Evolutionary conservation across 1,284 basidiomycete genomes (phyloP).

Genomic region (Puccinia sorghi): DNA sequence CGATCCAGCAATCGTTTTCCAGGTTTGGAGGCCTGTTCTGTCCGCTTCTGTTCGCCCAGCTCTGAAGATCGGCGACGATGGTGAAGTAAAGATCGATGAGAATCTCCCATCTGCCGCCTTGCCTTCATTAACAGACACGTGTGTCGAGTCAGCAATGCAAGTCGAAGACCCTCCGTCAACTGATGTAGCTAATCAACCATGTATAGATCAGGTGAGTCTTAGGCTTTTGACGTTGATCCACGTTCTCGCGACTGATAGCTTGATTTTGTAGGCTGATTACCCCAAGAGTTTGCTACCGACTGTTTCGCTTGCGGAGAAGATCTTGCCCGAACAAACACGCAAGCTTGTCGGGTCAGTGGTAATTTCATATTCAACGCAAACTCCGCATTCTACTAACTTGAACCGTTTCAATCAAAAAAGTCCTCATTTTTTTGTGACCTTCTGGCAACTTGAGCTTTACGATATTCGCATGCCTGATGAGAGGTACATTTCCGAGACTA

Average conservation of each 20-base stretch:
- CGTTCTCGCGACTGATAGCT: neutral
- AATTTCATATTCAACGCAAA: constrained; percentile 52
- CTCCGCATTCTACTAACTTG: neutral
- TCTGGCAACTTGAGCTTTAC: constrained; percentile 89
- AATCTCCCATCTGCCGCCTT: neutral
- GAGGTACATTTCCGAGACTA: constrained; percentile 60
- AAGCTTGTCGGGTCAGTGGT: constrained; percentile 70
- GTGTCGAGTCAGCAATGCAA: constrained; percentile 9
- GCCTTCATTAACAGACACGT: constrained; percentile 62
- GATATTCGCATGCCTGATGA: constrained; percentile 71
- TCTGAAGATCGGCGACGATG: constrained; percentile 33
- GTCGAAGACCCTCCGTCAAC: constrained; percentile 6
- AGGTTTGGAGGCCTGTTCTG: constrained; percentile 80
- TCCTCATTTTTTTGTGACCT: constrained; percentile 84
- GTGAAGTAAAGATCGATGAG: constrained; percentile 50
- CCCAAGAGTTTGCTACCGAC: constrained; percentile 66
- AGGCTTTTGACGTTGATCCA: neutral
- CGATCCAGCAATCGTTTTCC: constrained; percentile 81
- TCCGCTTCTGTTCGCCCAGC: constrained; percentile 63
- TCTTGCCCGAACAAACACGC: constrained; percentile 67
- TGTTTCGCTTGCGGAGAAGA: constrained; percentile 70
- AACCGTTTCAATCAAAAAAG: constrained; percentile 60
- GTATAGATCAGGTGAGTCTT: constrained; percentile 26
- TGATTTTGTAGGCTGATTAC: constrained; percentile 21
- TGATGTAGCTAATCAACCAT: neutral